phyloP scores from a whole-genome alignment of 2,329 filamentous ascomycete genomes.

The Juglanconis juglandina region DNA sequence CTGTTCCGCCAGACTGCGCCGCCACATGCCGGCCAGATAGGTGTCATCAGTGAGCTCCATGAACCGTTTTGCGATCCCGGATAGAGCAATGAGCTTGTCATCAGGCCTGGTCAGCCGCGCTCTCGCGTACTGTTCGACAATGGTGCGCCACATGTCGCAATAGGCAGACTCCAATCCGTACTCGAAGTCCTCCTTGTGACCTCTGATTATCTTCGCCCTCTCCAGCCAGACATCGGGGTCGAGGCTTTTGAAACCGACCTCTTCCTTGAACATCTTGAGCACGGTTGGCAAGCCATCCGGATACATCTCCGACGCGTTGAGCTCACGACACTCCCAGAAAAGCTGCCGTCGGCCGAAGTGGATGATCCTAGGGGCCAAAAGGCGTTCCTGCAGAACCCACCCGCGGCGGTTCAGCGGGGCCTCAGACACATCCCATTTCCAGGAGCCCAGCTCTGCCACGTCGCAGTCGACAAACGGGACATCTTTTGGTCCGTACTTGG shows the following conservation, averaged over 20 bases:
- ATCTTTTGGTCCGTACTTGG: too few species aligned
- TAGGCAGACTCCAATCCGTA: neutral
- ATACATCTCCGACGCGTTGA: neutral
- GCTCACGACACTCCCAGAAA: constrained; percentile 21
- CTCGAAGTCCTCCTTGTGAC: neutral
- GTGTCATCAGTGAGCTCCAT: too few species aligned
- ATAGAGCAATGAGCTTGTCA: constrained; percentile 16
- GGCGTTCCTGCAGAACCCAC: constrained; percentile 25
- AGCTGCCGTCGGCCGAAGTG: constrained; percentile 21
- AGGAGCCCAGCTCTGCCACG: too few species aligned
- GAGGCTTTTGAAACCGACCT: neutral
- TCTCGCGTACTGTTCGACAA: constrained; percentile 4
- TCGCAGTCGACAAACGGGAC: neutral
- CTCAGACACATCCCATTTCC: neutral
- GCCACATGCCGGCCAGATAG: too few species aligned
- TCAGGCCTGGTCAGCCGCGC: neutral
- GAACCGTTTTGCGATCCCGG: neutral
- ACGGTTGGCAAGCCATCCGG: too few species aligned
- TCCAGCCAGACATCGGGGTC: neutral
- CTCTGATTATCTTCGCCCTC: neutral
- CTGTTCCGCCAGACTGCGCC: too few species aligned
- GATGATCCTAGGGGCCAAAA: constrained; percentile 21
- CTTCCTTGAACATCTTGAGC: neutral
- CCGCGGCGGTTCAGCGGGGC: constrained; percentile 18
- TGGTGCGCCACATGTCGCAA: neutral